Conservation (phyloP, 2,329 filamentous ascomycete species). For the Cryoendolithus antarcticus region DNA sequence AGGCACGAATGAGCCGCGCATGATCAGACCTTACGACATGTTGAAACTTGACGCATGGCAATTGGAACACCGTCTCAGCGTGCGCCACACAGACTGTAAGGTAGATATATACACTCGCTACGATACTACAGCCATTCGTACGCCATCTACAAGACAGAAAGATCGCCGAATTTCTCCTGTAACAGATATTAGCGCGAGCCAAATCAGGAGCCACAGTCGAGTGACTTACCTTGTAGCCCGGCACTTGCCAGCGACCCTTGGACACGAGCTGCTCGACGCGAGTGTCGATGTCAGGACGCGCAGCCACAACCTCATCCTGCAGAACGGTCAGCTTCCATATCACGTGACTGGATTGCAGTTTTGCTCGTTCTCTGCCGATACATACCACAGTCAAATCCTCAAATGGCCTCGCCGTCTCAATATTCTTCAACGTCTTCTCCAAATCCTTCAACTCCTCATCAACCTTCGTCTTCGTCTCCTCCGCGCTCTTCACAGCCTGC, state of each 20-base stretch:
- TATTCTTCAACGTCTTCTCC: slow-evolving; percentile 91
- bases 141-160: slow-evolving; percentile 68
- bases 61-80: no score
- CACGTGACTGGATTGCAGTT: slow-evolving; percentile 12
- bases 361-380: slow-evolving; percentile 23
- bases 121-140: slow-evolving; percentile 19
- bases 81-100: no score
- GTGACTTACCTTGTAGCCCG: slow-evolving; percentile 85
- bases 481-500: slow-evolving; percentile 90
- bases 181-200: slow-evolving; percentile 34
- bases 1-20: no score
- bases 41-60: no score
- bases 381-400: slow-evolving; percentile 94
- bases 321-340: slow-evolving; percentile 11
- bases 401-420: slow-evolving; percentile 88
- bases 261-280: slow-evolving; percentile 89
- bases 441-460: slow-evolving; percentile 90
- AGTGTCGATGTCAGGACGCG: slow-evolving; percentile 93
- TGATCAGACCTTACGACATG: no score
- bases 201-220: slow-evolving; percentile 1
- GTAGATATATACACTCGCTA: slow-evolving; percentile 13
- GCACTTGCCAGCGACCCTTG: slow-evolving; percentile 96
- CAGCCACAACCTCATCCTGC: slow-evolving; percentile 86
- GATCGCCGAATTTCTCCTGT: slow-evolving; percentile 97
- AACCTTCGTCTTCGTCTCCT: slow-evolving; percentile 93